These are phyloP conservation scores for Aquanectria penicillioides DNA, from an alignment of 2,329 filamentous ascomycete species.

Conservation along the genomic window DNA sequence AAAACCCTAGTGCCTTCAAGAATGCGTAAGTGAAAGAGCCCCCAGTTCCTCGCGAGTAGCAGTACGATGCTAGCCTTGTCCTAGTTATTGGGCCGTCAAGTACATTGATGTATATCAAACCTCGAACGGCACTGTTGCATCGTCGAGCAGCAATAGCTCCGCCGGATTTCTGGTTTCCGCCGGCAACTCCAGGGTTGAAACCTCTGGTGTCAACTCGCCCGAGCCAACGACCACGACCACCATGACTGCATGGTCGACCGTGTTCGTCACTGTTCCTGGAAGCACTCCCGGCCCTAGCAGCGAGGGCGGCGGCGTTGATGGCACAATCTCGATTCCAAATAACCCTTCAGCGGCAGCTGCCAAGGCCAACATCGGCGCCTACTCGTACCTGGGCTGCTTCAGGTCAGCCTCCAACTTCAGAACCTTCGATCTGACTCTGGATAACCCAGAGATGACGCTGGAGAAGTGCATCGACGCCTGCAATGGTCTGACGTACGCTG, in stretches of 20 bases:
- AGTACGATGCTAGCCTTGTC: neutral
- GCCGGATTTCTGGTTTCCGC: neutral
- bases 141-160: neutral
- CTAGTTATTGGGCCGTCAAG: conserved; percentile 62
- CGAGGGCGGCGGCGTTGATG: conserved; percentile 26
- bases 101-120: conserved; percentile 60
- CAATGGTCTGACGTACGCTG: conserved; percentile 49
- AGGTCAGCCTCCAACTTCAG: conserved; percentile 48
- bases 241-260: conserved; percentile 38
- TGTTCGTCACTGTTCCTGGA: conserved; percentile 38
- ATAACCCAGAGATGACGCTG: conserved; percentile 51
- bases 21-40: conserved; percentile 45
- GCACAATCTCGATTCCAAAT: conserved; percentile 39
- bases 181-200: neutral
- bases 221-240: conserved; percentile 43
- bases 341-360: too few species aligned
- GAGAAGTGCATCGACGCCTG: conserved; percentile 52
- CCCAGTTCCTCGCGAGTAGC: too few species aligned
- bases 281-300: too few species aligned
- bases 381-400: conserved; percentile 54
- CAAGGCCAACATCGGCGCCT: conserved; percentile 46
- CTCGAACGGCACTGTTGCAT: neutral
- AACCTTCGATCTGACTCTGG: conserved; percentile 45
- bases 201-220: neutral
- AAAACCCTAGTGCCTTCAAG: conserved; percentile 54